Evolutionary conservation across 1,284 basidiomycete genomes (phyloP).

Genomic region (Microbotryum scabiosae): DNA sequence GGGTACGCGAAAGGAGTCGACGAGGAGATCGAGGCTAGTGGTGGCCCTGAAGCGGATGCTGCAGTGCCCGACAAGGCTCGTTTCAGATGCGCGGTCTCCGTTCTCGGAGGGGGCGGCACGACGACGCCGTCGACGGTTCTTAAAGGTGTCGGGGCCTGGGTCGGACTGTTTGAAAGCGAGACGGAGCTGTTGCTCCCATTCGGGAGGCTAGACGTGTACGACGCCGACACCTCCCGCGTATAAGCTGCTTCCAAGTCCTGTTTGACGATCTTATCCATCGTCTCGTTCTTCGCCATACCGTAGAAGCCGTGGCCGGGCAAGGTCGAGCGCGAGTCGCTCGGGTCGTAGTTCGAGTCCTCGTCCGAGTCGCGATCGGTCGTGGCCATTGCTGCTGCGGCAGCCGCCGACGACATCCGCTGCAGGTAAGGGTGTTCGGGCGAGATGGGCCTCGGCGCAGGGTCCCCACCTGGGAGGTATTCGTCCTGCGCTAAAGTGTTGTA

Average conservation of each 20-base stretch:
- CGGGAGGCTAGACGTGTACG: too few species aligned
- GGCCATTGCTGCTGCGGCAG: too few species aligned
- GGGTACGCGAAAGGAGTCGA: slow-evolving; percentile 14
- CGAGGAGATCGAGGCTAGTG: not conserved
- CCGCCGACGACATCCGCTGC: too few species aligned
- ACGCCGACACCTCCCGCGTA: too few species aligned
- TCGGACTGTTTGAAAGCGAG: not conserved
- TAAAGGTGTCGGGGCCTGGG: not conserved
- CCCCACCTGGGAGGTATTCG: too few species aligned
- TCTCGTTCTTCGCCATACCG: slow-evolving; percentile 36
- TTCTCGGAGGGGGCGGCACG: not conserved
- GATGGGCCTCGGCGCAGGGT: too few species aligned
- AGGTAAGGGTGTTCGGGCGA: too few species aligned
- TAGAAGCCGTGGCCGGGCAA: slow-evolving; percentile 31
- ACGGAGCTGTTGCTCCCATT: not conserved
- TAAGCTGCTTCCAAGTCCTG: not conserved
- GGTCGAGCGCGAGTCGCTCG: not conserved
- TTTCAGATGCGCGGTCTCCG: slow-evolving; percentile 1
- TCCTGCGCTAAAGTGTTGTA: too few species aligned
- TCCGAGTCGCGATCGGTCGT: slow-evolving; percentile 9
- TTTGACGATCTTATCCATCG: slow-evolving; percentile 35
- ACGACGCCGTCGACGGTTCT: not conserved
- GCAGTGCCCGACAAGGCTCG: not conserved
- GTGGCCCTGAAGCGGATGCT: not conserved
- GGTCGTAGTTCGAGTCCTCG: slow-evolving; percentile 13